phyloP scores from a whole-genome alignment of 257 asterid species.

The Petrea volubilis region DNA sequence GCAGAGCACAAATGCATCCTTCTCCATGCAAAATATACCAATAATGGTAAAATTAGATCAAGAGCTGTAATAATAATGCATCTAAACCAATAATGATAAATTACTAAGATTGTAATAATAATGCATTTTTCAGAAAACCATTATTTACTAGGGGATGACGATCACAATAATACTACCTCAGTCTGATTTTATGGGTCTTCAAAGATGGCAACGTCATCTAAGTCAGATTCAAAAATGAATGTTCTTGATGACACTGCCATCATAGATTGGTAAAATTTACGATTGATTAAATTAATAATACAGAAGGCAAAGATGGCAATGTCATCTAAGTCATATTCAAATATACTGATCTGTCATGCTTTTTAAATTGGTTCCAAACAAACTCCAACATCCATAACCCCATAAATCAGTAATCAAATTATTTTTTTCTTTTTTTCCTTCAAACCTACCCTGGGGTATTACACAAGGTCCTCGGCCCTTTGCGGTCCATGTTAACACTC shows the following conservation, averaged over 20 bases:
- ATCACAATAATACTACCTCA: no score
- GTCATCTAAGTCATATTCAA: slow-evolving; percentile 1
- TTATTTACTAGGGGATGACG: neutral
- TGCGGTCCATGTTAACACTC: slow-evolving; percentile 28
- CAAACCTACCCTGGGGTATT: slow-evolving; percentile 25
- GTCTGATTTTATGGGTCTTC: neutral
- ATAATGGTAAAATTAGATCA: slow-evolving; percentile 15
- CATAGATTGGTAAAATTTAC: neutral
- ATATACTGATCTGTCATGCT: neutral
- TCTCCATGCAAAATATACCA: slow-evolving; percentile 26
- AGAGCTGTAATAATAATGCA: neutral
- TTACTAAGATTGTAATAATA: neutral
- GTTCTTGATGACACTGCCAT: no score
- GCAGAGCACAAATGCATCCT: slow-evolving; percentile 86
- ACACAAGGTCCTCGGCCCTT: slow-evolving; percentile 14
- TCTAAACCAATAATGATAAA: no score
- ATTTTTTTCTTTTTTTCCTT: neutral
- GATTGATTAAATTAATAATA: neutral
- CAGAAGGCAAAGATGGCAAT: neutral
- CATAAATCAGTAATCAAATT: neutral
- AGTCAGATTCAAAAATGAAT: neutral
- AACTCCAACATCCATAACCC: slow-evolving; percentile 27
- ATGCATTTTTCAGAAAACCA: neutral
- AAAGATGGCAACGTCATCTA: no score
- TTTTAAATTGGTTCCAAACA: slow-evolving; percentile 15